Conservation (phyloP, 331 rosid species). For the Rhamnella rubrinervis region DNA sequence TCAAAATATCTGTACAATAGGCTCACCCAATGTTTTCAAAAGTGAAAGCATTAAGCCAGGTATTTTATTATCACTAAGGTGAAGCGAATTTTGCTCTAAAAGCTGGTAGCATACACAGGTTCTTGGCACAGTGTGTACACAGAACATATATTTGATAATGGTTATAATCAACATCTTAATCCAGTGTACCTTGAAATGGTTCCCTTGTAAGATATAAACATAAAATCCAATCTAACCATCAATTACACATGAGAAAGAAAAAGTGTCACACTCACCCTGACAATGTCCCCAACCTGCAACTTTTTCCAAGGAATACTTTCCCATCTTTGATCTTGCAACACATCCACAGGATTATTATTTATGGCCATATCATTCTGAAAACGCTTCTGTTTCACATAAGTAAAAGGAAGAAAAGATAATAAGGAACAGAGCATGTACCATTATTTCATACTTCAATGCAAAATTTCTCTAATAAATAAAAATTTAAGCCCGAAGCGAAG, state of each 20-base stretch:
- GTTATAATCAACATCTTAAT: too few species aligned
- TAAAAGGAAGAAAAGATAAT: constrained; percentile 19
- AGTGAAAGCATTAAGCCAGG: too few species aligned
- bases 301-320: constrained; percentile 78
- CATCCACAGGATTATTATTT: constrained; percentile 64
- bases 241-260: background rate
- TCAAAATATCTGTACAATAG: too few species aligned
- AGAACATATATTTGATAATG: too few species aligned
- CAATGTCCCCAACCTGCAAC: constrained; percentile 87
- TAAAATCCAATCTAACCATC: background rate
- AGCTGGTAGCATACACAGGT: too few species aligned
- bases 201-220: too few species aligned
- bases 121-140: too few species aligned
- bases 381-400: constrained; percentile 70
- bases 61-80: too few species aligned
- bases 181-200: too few species aligned
- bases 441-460: constrained; percentile 9
- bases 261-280: constrained; percentile 56
- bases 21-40: too few species aligned
- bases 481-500: constrained; percentile 3
- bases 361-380: constrained; percentile 86
- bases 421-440: constrained; percentile 6
- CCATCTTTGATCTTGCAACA: constrained; percentile 85
- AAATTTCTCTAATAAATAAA: background rate
- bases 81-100: too few species aligned